Conservation (phyloP, 2,329 filamentous ascomycete genomes). For the Stemphylium vesicarium region DNA sequence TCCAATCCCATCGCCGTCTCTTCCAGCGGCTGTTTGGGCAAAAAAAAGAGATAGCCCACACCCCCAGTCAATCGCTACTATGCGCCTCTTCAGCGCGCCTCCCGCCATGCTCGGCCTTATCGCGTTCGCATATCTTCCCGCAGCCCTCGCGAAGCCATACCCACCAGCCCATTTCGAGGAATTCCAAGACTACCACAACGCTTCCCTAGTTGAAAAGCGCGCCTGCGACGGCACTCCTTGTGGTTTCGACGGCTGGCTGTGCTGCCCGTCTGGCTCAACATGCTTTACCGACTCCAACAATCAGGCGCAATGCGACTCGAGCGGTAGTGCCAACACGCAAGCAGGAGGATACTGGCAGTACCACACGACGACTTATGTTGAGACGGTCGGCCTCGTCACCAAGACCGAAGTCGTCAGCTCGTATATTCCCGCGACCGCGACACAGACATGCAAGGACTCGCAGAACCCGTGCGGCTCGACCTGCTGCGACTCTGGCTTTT, state of each 20-base stretch:
- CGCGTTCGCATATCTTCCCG: slow-evolving; percentile 56
- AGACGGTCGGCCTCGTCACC: slow-evolving; percentile 60
- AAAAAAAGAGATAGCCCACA: too few species aligned
- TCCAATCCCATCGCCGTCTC: slow-evolving; percentile 14
- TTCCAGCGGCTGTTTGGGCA: slow-evolving; percentile 10
- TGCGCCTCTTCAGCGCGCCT: slow-evolving; percentile 64
- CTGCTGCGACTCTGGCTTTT: slow-evolving; percentile 74
- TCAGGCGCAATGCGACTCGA: slow-evolving; percentile 44
- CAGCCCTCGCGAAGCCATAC: slow-evolving; percentile 55
- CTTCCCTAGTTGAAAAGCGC: slow-evolving; percentile 30
- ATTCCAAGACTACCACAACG: slow-evolving; percentile 37
- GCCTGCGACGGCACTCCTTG: slow-evolving; percentile 30
- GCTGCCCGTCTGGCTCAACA: slow-evolving; percentile 39
- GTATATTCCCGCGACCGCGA: slow-evolving; percentile 27
- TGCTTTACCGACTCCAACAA: slow-evolving; percentile 45
- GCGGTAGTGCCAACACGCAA: slow-evolving; percentile 16
- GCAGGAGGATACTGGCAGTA: slow-evolving; percentile 59
- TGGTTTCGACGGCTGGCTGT: slow-evolving; percentile 45
- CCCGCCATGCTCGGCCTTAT: slow-evolving; percentile 64
- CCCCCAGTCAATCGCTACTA: slow-evolving; percentile 17
- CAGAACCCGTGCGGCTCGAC: slow-evolving; percentile 70
- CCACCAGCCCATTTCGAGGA: slow-evolving; percentile 39
- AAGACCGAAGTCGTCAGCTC: slow-evolving; percentile 61
- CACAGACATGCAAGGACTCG: slow-evolving; percentile 54
- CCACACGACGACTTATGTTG: slow-evolving; percentile 64